These are phyloP conservation scores for Hyaloscypha bicolor DNA, from an alignment of 495 filamentous ascomycete species.

Conservation along the genomic window DNA sequence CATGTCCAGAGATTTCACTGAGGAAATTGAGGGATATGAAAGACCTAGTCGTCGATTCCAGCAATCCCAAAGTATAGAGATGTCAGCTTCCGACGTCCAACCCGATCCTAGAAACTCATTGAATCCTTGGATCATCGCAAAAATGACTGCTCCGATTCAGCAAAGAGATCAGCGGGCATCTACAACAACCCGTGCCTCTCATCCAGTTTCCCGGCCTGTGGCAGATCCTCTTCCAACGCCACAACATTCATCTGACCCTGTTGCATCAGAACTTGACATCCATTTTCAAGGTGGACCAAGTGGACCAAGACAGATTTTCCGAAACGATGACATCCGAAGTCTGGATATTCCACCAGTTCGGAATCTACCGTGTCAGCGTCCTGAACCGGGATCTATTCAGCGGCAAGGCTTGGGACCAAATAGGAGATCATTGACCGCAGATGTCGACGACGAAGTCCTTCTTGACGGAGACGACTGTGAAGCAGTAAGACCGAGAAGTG, in stretches of 20 bases:
- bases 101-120: conserved; percentile 32
- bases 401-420: background rate
- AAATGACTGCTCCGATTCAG: conserved; percentile 49
- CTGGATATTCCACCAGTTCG: background rate
- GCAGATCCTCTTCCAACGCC: conserved; percentile 27
- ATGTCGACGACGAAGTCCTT: conserved; percentile 10
- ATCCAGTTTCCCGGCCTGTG: background rate
- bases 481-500: conserved; percentile 1
- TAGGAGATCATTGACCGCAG: background rate
- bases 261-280: background rate
- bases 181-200: background rate
- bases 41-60: conserved; percentile 28
- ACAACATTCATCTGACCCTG: conserved; percentile 24
- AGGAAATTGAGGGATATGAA: conserved; percentile 29
- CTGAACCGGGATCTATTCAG: background rate
- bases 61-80: background rate
- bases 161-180: conserved; percentile 5
- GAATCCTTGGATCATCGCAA: conserved; percentile 65
- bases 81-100: background rate
- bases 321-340: conserved; percentile 6
- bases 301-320: conserved; percentile 2
- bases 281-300: background rate
- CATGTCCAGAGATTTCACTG: conserved; percentile 40
- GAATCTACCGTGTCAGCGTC: background rate
- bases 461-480: conserved; percentile 7